Percentiles rank a stretch among this genome's conserved stretches.
Evolutionary conservation across 345 rosid genomes (phyloP).

Genomic region (Gossypium thurberi): DNA sequence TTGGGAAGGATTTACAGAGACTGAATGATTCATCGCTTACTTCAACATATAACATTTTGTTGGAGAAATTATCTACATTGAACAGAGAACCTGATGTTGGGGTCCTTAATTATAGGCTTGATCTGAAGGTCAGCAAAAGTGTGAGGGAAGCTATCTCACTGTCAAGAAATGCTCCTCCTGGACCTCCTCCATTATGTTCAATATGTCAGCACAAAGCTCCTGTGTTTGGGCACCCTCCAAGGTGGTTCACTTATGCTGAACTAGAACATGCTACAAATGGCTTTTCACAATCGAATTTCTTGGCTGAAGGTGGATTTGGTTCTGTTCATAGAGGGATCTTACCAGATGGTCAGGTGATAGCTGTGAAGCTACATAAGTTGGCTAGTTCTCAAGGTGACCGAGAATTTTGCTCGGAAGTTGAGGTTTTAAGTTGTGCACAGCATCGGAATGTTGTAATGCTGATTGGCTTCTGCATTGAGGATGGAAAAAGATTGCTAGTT

Average conservation of each 20-base stretch:
- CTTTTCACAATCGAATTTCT: slow-evolving; percentile 76
- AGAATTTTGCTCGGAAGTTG: slow-evolving; percentile 97
- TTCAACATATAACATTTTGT: slow-evolving; percentile 32
- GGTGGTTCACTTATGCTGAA: slow-evolving; percentile 82
- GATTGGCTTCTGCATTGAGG: slow-evolving; percentile 84
- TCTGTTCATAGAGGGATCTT: slow-evolving; percentile 85
- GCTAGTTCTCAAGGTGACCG: slow-evolving; percentile 95
- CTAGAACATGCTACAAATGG: slow-evolving; percentile 77
- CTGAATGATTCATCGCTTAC: slow-evolving; percentile 35
- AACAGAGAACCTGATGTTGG: slow-evolving; percentile 46
- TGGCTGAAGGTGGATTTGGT: slow-evolving; percentile 99
- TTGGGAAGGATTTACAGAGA: slow-evolving; percentile 33
- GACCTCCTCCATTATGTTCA: slow-evolving; percentile 97
- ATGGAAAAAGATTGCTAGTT: slow-evolving; percentile 80
- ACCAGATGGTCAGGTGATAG: slow-evolving; percentile 79
- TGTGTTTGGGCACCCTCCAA: slow-evolving; percentile 90
- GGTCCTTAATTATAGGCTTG: slow-evolving; percentile 36
- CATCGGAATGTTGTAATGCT: slow-evolving; percentile 95
- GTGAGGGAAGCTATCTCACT: slow-evolving; percentile 86
- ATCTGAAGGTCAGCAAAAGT: slow-evolving; percentile 57
- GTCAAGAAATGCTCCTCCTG: slow-evolving; percentile 64
- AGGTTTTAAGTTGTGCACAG: slow-evolving; percentile 96
- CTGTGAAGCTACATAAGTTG: slow-evolving; percentile 89
- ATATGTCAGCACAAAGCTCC: slow-evolving; percentile 92
- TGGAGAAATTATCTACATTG: slow-evolving; percentile 44